These are phyloP conservation scores for Fraxinus excelsior DNA, from an alignment of 257 asterid species.

Conservation along the genomic window DNA sequence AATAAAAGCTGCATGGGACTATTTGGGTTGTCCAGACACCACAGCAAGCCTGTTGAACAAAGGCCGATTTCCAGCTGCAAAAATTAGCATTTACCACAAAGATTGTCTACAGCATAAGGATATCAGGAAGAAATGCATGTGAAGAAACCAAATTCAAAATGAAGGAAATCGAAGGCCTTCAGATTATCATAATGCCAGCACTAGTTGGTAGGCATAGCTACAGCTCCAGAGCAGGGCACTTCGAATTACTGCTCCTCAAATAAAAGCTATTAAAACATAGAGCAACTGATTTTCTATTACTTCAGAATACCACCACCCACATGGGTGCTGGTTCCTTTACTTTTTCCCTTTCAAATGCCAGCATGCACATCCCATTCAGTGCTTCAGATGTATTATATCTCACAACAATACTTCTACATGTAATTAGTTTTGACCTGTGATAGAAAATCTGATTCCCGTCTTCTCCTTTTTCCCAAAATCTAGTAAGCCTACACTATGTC, in stretches of 20 bases:
- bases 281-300: not conserved
- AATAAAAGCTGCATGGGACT: not conserved
- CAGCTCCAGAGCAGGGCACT: not conserved
- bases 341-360: not conserved
- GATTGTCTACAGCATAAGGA: not conserved
- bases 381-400: not conserved
- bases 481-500: not conserved
- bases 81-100: not conserved
- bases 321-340: not conserved
- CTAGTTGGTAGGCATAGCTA: not conserved
- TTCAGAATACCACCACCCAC: not conserved
- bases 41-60: not conserved
- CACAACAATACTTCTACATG: not conserved
- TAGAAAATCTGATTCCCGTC: not conserved
- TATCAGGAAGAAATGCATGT: not conserved
- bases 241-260: not conserved
- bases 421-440: not conserved
- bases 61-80: not conserved
- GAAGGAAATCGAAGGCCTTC: not conserved
- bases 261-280: not conserved
- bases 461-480: not conserved
- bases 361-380: not conserved
- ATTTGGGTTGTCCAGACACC: not conserved
- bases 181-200: not conserved
- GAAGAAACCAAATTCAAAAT: constrained; percentile 2